These are phyloP conservation scores for Euphorbia peplus DNA, from an alignment of 345 rosid species.

Conservation along the genomic window DNA sequence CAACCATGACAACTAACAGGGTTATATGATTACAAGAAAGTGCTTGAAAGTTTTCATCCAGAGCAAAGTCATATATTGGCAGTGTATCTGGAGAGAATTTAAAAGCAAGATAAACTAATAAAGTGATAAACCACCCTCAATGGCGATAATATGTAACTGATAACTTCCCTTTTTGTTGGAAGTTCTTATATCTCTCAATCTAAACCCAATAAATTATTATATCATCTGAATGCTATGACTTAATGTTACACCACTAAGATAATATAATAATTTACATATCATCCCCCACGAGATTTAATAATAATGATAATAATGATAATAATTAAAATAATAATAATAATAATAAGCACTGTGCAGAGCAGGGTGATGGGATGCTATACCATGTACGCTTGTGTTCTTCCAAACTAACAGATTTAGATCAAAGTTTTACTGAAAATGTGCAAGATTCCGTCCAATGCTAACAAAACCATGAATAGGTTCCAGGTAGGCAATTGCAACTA, in stretches of 20 bases:
- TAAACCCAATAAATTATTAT: not conserved
- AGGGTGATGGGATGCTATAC: not conserved
- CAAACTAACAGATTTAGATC: not conserved
- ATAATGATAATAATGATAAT: not conserved
- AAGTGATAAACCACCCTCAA: not conserved
- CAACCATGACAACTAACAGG: not conserved
- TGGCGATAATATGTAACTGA: not conserved
- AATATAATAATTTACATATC: not conserved
- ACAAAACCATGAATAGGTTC: not conserved
- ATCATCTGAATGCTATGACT: not conserved
- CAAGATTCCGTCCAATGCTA: not conserved
- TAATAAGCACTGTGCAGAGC: not conserved
- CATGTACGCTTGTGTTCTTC: not conserved
- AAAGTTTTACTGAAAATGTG: too few relatives aligned
- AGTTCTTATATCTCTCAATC: not conserved
- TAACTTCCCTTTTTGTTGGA: not conserved
- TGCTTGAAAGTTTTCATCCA: conserved; percentile 2
- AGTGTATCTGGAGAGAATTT: not conserved
- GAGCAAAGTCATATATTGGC: not conserved
- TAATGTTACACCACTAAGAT: not conserved
- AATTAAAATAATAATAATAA: not conserved
- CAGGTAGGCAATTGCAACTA: not conserved
- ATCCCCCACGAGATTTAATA: not conserved
- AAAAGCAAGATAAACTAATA: conserved; percentile 7
- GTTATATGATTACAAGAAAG: not conserved